A percentile compares a stretch with the other conserved stretches of the same genome.
These are phyloP conservation scores for Amaranthus hypochondriacus DNA, from an alignment of 148 eudicot species.

Conservation along the genomic window DNA sequence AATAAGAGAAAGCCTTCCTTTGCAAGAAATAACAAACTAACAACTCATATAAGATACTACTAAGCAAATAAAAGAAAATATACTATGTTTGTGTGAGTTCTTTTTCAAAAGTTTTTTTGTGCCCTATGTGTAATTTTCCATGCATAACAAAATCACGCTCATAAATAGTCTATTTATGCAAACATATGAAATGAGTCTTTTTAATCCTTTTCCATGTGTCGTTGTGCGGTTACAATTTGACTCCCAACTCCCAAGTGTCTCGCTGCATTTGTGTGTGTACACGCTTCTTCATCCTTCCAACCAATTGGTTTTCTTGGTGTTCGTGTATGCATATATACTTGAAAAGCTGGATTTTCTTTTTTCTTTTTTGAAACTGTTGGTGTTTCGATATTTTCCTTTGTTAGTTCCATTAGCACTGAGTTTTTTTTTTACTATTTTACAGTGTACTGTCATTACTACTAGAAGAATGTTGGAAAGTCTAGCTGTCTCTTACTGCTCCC, in stretches of 20 bases:
- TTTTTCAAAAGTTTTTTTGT: background rate
- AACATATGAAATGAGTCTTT: background rate
- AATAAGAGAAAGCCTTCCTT: no score
- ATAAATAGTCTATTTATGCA: background rate
- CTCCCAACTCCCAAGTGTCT: background rate
- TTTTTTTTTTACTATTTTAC: conserved; percentile 12
- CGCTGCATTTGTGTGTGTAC: background rate
- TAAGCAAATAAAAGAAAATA: no score
- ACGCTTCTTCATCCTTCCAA: background rate
- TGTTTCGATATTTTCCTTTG: background rate
- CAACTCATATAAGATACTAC: no score
- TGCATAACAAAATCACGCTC: background rate
- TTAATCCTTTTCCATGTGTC: background rate
- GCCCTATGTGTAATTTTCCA: background rate
- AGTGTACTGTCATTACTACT: conserved; percentile 80
- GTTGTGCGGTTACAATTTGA: background rate
- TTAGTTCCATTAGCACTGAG: conserved; percentile 5
- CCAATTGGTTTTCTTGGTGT: background rate
- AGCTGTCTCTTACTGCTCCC: conserved; percentile 68
- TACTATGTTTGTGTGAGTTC: background rate
- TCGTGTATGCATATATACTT: background rate
- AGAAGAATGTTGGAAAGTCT: conserved; percentile 86
- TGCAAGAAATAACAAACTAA: no score
- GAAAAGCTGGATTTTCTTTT: background rate
- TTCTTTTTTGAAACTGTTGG: background rate